phyloP scores from a whole-genome alignment of 202 grass and related monocot genomes.

The Elaeis oleifera region DNA sequence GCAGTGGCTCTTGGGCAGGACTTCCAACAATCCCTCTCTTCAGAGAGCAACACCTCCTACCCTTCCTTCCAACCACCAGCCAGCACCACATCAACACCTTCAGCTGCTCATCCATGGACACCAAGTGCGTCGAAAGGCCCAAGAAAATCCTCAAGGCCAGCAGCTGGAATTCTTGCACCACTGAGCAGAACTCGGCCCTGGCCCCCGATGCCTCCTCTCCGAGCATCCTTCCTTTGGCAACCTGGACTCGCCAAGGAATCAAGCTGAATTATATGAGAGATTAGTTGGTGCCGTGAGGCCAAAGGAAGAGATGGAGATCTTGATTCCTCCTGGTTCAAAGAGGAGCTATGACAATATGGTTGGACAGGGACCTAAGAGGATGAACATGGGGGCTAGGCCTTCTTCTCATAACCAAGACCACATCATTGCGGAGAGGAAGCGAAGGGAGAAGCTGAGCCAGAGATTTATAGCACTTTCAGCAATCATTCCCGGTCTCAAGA shows the following conservation, averaged over 20 bases:
- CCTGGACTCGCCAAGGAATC: slow-evolving; percentile 2
- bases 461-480: slow-evolving; percentile 93
- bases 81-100: slow-evolving; percentile 13
- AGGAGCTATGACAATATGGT: slow-evolving; percentile 56
- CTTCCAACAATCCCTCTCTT: slow-evolving; percentile 36
- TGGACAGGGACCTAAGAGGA: slow-evolving; percentile 17
- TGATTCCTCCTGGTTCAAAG: slow-evolving; percentile 28
- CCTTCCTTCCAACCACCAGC: slow-evolving; percentile 2
- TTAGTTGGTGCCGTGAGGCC: slow-evolving; percentile 25
- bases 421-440: slow-evolving; percentile 82
- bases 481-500: slow-evolving; percentile 91
- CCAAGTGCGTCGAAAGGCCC: slow-evolving; percentile 24
- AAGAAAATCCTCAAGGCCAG: slow-evolving; percentile 46
- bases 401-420: slow-evolving; percentile 70
- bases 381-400: slow-evolving; percentile 8
- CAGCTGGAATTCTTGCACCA: slow-evolving; percentile 92
- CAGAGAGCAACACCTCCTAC: slow-evolving; percentile 25
- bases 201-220: slow-evolving; percentile 46
- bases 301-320: slow-evolving; percentile 51
- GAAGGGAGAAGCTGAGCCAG: slow-evolving; percentile 98
- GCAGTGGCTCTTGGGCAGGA: slow-evolving; percentile 59
- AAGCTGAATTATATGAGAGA: not conserved
- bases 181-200: slow-evolving; percentile 59
- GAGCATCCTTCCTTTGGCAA: slow-evolving; percentile 81
- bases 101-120: no score